Base-by-base conservation (phyloP, 2,329 filamentous ascomycete species). In the Calonectria pseudoturangicola region DNA sequence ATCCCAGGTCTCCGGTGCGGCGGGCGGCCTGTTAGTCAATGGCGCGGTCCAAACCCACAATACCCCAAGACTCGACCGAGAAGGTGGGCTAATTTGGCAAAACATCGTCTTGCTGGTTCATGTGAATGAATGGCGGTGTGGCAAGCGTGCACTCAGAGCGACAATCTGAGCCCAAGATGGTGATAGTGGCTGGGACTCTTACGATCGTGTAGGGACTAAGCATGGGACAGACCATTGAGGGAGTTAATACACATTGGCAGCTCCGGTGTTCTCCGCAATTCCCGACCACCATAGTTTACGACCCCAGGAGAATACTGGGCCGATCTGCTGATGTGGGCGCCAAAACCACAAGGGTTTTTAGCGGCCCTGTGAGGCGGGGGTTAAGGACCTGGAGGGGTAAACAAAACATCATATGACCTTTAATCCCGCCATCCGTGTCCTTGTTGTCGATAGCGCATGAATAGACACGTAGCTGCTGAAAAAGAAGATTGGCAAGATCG, bases 51-150 rank as follows among this genome's bases (percentile, higher is more conserved):
- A 39, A 48, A 30, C 27, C 36, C 28, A 25, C 28, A 65, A 39
- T 16, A 12, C 54, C 68, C n/a, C 41, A 50, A 25, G 13, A 43
- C 62, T 66, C 62, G 62, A 50, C 30, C 41, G 62, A 70, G 50
- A 18, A 27, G 30, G 62, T 66, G 68, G 60, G 41, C 36, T 62
- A 66, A 43, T 41, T 30, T 66, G 10, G 3, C 28, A 50, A 48
- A 66, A 39, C 33, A 18, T 60, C 50, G 68, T 27, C 28, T 39
- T 27, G 39, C 16, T 43, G 27, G 36, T 58, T 60, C 9, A 48
- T 48, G 21, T 36, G 12, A 27, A 66, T 33, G 33, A 71, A 71
- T 60, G 62, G 68, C 68, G 68, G 68, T 71, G 68, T 66, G 28
- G 60, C 41, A 66, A 43, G 41, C 30, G 50, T 41, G 43, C 43